Evolutionary conservation across 768 basidiomycete genomes (phyloP).

Genomic region (Trichaptum fuscoviolaceum): DNA sequence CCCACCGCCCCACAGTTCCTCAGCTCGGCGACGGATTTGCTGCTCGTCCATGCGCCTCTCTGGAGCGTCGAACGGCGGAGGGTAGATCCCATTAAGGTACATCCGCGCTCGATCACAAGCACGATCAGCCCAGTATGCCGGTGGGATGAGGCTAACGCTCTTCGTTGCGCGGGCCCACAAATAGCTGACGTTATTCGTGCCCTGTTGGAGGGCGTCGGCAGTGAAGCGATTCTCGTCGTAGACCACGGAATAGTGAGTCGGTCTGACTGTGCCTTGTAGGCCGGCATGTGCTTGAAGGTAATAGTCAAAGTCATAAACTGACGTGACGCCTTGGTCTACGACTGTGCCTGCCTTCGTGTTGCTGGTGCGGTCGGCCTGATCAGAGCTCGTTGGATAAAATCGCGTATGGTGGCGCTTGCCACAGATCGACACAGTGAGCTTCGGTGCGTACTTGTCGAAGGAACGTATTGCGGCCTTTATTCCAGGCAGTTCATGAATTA

Average conservation of each 20-base stretch:
- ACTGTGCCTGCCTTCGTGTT: constrained; percentile 79
- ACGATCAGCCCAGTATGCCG: constrained; percentile 78
- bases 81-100: constrained; percentile 68
- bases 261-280: constrained; percentile 61
- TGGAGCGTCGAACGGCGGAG: neutral
- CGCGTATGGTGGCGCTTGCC: constrained; percentile 64
- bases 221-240: constrained; percentile 71
- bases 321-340: constrained; percentile 74
- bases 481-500: constrained; percentile 55
- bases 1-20: constrained; percentile 25
- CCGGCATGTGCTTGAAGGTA: constrained; percentile 74
- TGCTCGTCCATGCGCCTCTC: constrained; percentile 32
- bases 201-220: constrained; percentile 70
- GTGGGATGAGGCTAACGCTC: constrained; percentile 74
- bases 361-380: constrained; percentile 55
- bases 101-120: constrained; percentile 77
- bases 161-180: constrained; percentile 80
- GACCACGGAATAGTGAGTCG: constrained; percentile 76
- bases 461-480: constrained; percentile 57
- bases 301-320: constrained; percentile 62
- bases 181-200: constrained; percentile 64
- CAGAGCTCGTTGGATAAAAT: constrained; percentile 50
- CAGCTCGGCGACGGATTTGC: constrained; percentile 35
- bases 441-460: constrained; percentile 53
- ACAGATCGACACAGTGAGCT: constrained; percentile 70